Base-by-base conservation (phyloP, 2,329 filamentous ascomycete species). In the Phaeosphaeria sp. region DNA sequence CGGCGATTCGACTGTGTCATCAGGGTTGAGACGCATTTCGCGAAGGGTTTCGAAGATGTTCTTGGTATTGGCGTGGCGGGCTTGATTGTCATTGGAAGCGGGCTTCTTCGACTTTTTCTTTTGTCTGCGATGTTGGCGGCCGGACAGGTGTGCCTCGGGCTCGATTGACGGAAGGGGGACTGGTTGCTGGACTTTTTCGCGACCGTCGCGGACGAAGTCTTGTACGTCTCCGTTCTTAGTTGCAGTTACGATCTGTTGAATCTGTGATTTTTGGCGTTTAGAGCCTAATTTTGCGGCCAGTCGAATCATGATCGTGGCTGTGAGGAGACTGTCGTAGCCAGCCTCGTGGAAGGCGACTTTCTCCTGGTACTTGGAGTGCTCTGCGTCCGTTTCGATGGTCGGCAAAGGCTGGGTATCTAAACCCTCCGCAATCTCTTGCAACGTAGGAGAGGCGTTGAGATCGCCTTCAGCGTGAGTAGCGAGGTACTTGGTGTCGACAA, bases 401-500 rank as follows among this genome's bases (percentile, higher is more conserved):
- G 84, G 84, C 17, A 76, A 71, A 23, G 77, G 67, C 36, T 81
- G 75, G 4, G 62, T 61, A 46, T 74, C 72, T 25, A 84, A 72
- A 11, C 77, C 74, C 13, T 78, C 68, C 0, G 83, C 77, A 23
- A 86, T 80, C 23, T 84, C 78, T 64, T 83, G 77, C 0, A 85
- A 72, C 2, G 80, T 79, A 1, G 78, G 79, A 11, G 78, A 78
- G 1, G 82, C 80, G 54, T 82, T 85, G 55, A 84, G 72, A 72
- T 84, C 74, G 61, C 79, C 82, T 58, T 81, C 84, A 44, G 84
- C 81, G 64, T 85, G 80, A 0, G 86, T 88, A 4, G 84, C 85
- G 65, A 89, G 79, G 63, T 87, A 89, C 66, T 89, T 89, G 0
- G 87, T 89, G 62, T 89, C 87, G 18, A 89, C 77, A 17, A 89